Conservation (phyloP, 495 filamentous ascomycete genomes). For the Gamarada debralockiae region DNA sequence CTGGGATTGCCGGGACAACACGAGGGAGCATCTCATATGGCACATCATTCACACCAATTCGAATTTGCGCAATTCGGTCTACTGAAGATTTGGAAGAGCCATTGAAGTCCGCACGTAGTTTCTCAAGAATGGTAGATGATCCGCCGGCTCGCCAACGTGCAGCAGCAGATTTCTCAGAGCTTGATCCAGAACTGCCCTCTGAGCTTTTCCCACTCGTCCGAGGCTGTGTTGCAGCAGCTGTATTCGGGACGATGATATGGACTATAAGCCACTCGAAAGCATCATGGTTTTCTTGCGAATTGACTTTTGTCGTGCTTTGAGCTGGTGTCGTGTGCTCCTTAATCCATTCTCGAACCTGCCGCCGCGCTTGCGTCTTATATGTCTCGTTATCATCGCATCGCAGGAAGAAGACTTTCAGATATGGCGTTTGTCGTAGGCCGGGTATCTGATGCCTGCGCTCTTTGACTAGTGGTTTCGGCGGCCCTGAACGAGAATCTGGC, state of each 20-base stretch:
- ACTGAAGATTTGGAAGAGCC: conserved; percentile 68
- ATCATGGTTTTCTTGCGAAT: conserved; percentile 73
- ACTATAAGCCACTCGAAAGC: conserved; percentile 96
- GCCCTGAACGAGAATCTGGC: conserved; percentile 14
- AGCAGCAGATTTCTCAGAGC: conserved; percentile 31
- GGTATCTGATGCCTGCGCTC: conserved; percentile 93
- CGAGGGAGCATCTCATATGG: conserved; percentile 52
- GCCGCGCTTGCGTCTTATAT: conserved; percentile 76
- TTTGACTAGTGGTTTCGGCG: conserved; percentile 29
- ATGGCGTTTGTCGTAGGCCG: conserved; percentile 87
- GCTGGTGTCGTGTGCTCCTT: conserved; percentile 61
- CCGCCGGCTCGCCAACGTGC: conserved; percentile 72
- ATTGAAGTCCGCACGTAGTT: conserved; percentile 89
- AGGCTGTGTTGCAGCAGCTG: conserved; percentile 67
- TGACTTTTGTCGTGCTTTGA: conserved; percentile 43
- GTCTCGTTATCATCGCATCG: conserved; percentile 92
- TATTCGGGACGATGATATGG: conserved; percentile 83
- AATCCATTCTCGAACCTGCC: conserved; percentile 86
- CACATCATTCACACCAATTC: conserved; percentile 62
- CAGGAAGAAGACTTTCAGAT: conserved; percentile 85
- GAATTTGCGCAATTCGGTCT: conserved; percentile 83
- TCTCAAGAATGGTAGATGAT: conserved; percentile 80
- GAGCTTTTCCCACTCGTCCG: conserved; percentile 41
- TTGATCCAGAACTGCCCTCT: conserved; percentile 32
- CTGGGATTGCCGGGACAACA: conserved; percentile 52